Evolutionary conservation across 2,329 filamentous ascomycete genomes (phyloP).

Genomic region (Xylariaceae sp.): DNA sequence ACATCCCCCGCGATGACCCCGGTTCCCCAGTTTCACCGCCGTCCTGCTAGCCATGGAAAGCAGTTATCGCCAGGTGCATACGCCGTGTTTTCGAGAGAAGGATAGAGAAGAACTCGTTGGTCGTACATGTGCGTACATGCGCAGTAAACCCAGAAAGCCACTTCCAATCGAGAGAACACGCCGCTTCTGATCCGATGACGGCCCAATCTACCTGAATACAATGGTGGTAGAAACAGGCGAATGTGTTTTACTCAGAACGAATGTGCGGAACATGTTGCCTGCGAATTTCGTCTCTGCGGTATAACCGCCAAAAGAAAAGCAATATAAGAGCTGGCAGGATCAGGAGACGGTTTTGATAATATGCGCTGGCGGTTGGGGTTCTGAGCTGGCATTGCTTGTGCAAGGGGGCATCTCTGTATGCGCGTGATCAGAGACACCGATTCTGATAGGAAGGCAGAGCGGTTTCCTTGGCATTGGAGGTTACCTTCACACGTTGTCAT

Average conservation of each 20-base stretch:
- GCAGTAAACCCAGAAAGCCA: constrained; percentile 5
- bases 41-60: constrained; percentile 26
- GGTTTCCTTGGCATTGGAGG: constrained; percentile 8
- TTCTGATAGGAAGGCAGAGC: constrained; percentile 1
- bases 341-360: constrained; percentile 15
- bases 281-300: not conserved
- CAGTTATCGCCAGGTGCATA: constrained; percentile 24
- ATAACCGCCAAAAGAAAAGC: constrained; percentile 9
- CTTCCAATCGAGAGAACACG: constrained; percentile 18
- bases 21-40: constrained; percentile 19
- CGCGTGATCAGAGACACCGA: constrained; percentile 8
- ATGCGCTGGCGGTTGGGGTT: constrained; percentile 19
- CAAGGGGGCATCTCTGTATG: constrained; percentile 9
- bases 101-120: not conserved
- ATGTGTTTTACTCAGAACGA: too few relatives aligned
- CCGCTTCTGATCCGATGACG: constrained; percentile 15
- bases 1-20: constrained; percentile 25
- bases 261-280: not conserved
- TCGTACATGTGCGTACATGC: not conserved
- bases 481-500: not conserved
- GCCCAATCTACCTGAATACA: constrained; percentile 19
- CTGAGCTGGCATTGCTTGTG: constrained; percentile 16
- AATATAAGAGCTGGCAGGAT: not conserved
- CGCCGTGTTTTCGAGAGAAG: not conserved
- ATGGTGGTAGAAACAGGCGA: not conserved